These are phyloP conservation scores for Amanita pallidorosea DNA, from an alignment of 768 basidiomycete species.

Conservation along the genomic window DNA sequence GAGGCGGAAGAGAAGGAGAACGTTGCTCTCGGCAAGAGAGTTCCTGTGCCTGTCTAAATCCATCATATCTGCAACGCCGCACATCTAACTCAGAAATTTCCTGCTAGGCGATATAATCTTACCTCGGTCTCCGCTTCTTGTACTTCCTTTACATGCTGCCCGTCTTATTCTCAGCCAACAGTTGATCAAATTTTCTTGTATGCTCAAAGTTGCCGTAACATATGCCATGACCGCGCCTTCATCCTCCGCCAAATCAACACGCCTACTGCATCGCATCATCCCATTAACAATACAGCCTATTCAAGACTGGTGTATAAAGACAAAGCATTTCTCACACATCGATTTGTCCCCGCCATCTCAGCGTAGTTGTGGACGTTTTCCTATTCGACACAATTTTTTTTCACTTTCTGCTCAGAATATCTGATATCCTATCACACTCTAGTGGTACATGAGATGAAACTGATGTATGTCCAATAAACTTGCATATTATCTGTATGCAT, in stretches of 20 bases:
- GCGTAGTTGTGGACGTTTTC: constrained; percentile 11
- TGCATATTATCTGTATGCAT: too few relatives aligned
- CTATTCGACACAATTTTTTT: background rate
- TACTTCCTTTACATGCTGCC: too few relatives aligned
- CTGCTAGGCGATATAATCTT: background rate
- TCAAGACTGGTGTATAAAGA: background rate
- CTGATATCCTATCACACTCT: background rate
- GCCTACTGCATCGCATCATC: background rate
- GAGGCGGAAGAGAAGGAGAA: constrained; percentile 56
- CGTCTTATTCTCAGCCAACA: background rate
- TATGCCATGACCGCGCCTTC: background rate
- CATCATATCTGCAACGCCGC: constrained; percentile 7
- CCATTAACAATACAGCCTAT: background rate
- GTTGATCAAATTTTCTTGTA: too few relatives aligned
- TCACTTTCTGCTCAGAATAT: background rate
- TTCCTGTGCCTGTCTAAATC: constrained; percentile 22
- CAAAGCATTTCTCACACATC: constrained; percentile 4
- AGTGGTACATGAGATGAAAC: background rate
- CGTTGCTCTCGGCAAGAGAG: constrained; percentile 23
- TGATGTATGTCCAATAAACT: background rate
- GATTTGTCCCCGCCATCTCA: constrained; percentile 12
- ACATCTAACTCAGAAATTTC: background rate
- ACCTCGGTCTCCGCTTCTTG: background rate
- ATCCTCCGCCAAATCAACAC: background rate
- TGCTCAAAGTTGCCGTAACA: background rate